phyloP scores from a whole-genome alignment of 805 yeast genomes.

The Cyberlindnera nakhonratchasimensis region DNA sequence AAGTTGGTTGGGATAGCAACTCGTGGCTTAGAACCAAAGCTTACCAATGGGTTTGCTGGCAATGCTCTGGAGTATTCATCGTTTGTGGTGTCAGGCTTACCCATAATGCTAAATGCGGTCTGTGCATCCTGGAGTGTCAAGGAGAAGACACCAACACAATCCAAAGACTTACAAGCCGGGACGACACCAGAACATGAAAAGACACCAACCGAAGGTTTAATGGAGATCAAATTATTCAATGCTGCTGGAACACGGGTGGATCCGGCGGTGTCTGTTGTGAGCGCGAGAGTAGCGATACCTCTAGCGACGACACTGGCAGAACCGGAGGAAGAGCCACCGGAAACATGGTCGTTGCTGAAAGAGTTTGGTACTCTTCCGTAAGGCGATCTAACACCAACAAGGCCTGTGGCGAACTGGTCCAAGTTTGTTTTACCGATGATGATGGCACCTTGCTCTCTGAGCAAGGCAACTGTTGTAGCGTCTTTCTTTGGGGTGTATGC shows the following conservation, averaged over 20 bases:
- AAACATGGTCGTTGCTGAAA: constrained; percentile 71
- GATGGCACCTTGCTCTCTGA: constrained; percentile 89
- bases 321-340: constrained; percentile 96
- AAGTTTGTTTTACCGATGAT: constrained; percentile 90
- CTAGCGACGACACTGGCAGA: constrained; percentile 89
- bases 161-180: constrained; percentile 94
- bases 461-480: constrained; percentile 67
- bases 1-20: constrained; percentile 75
- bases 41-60: constrained; percentile 61
- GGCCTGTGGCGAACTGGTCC: constrained; percentile 97
- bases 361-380: constrained; percentile 87
- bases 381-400: constrained; percentile 93
- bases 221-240: constrained; percentile 83
- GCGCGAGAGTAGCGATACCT: constrained; percentile 82
- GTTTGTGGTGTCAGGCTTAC: constrained; percentile 58
- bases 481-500: constrained; percentile 66
- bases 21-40: constrained; percentile 56
- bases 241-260: constrained; percentile 98
- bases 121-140: constrained; percentile 82
- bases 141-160: constrained; percentile 86
- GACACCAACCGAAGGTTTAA: constrained; percentile 89
- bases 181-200: constrained; percentile 90
- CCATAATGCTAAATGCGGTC: constrained; percentile 63
- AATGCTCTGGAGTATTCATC: constrained; percentile 80
- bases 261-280: constrained; percentile 98